A percentile compares a stretch with the other conserved stretches of the same genome.
phyloP scores from a whole-genome alignment of 2,329 filamentous ascomycete species.

The Ophiostoma tasmaniense region DNA sequence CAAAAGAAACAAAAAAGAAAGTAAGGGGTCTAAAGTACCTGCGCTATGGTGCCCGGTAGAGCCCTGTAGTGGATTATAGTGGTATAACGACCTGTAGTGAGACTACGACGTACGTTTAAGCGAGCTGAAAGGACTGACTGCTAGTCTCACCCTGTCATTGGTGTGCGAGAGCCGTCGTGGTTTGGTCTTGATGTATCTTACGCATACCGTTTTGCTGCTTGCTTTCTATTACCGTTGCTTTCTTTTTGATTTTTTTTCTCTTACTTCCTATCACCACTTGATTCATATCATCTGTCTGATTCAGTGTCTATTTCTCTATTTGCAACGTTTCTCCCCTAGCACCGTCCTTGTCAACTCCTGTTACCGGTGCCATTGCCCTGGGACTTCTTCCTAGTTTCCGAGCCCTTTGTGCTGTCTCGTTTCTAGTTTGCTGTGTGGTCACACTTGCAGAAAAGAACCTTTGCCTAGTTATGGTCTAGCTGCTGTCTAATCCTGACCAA shows the following conservation, averaged over 20 bases:
- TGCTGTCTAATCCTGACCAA: too few relatives aligned
- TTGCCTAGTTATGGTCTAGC: not conserved
- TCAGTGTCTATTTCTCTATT: too few relatives aligned
- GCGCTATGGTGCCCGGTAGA: too few relatives aligned
- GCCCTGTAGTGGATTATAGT: too few relatives aligned
- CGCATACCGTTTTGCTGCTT: too few relatives aligned
- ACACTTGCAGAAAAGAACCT: not conserved
- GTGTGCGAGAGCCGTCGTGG: too few relatives aligned
- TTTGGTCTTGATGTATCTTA: too few relatives aligned
- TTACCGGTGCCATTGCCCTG: conserved; percentile 1
- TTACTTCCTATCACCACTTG: too few relatives aligned
- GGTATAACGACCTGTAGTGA: too few relatives aligned
- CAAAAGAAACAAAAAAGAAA: not conserved
- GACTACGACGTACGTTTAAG: not conserved
- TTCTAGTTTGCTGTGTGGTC: not conserved
- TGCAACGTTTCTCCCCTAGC: not conserved
- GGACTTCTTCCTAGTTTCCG: not conserved
- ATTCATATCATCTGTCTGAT: too few relatives aligned
- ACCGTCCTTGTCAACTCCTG: not conserved
- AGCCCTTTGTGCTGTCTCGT: not conserved
- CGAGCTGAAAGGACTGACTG: not conserved
- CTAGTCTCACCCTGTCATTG: not conserved
- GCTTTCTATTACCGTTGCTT: too few relatives aligned
- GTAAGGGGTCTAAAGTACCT: not conserved
- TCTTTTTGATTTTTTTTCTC: too few relatives aligned